Base-by-base conservation (phyloP, 805 yeast genomes). In the Saccharomycopsis sp. region DNA sequence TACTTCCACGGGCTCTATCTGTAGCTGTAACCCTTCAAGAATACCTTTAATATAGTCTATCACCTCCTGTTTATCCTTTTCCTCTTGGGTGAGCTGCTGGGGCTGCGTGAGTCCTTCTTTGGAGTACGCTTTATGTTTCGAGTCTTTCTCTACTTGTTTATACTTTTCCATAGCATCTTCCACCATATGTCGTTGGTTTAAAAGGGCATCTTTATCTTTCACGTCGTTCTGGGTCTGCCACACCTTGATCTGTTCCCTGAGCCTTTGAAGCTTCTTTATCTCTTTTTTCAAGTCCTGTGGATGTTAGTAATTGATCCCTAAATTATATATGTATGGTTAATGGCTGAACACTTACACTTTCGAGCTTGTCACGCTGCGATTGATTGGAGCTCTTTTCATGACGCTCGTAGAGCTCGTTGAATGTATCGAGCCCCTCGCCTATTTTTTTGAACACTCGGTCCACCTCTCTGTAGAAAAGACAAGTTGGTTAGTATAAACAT, bases 161-260 rank as follows among this genome's bases (percentile, higher is more conserved):
- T 93, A 94, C 66, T 91, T 82, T 72, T 93, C 99, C 99, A 93
- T 93, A 62, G 94, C 94, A 63, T 75, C 75, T 66, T 82, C 86
- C 41, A 61, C 63, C 8, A 61, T 53, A 12, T 42, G 29, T 20
- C 63, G 51, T 52, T 53, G 29, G 19, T 47, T 53, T 22, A 58
- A 24, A 14, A 61, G 47, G 54, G 76, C 70, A 38, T 61, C 63
- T 69, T 89, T 94, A 67, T 93, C 96, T 70, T 96, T 91, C 54
- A 92, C 90, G 62, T 92, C 96, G 65, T 86, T 87, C 65, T 91
- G 91, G 41, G 93, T 84, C 70, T 91, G 76, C 98, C 98, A 93
- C 58, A 88, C 87, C 74, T 93, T 93, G 67, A 93, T 89, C 74
- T 90, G 97, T 72, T 93, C 98, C 69, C 98, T 81, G 65, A 87